Conservation (phyloP, 1,139 yeast genomes). For the Meyerozyma athensensis region DNA sequence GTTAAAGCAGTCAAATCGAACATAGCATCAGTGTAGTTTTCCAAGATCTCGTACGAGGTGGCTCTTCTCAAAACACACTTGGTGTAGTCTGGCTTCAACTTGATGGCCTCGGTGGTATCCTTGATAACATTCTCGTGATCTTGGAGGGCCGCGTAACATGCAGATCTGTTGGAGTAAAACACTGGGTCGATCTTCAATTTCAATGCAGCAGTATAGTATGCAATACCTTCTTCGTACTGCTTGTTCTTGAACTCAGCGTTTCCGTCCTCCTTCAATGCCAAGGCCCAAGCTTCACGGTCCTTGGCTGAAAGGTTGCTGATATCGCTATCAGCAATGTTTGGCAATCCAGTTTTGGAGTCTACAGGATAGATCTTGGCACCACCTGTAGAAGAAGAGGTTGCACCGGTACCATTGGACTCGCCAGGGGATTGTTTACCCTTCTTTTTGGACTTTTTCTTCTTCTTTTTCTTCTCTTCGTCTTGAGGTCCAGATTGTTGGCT, state of each 20-base stretch:
- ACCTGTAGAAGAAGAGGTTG: constrained; percentile 12
- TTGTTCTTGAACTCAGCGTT: constrained; percentile 71
- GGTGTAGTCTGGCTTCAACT: constrained; percentile 81
- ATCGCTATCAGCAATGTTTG: constrained; percentile 45
- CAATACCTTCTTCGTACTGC: constrained; percentile 68
- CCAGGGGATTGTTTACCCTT: constrained; percentile 16
- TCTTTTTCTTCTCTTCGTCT: constrained; percentile 18
- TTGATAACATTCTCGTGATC: constrained; percentile 79
- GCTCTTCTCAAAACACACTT: constrained; percentile 73
- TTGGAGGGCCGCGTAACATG: constrained; percentile 82
- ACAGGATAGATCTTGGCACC: constrained; percentile 38
- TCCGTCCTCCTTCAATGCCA: constrained; percentile 84
- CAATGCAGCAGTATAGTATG: constrained; percentile 74
- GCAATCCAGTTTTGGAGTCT: constrained; percentile 46
- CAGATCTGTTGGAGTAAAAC: constrained; percentile 90
- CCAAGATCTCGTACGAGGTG: constrained; percentile 80
- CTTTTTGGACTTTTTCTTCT: constrained; percentile 33
- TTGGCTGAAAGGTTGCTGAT: constrained; percentile 44
- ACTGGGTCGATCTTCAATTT: constrained; percentile 75
- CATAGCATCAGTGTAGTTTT: constrained; percentile 77
- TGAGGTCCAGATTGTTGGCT: constrained; percentile 27
- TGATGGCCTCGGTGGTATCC: constrained; percentile 82
- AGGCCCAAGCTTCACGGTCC: constrained; percentile 66
- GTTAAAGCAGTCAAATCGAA: constrained; percentile 86
- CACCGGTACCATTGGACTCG: constrained; percentile 14